These are phyloP conservation scores for Bertia moriformis DNA, from an alignment of 2,329 filamentous ascomycete species.

Conservation along the genomic window DNA sequence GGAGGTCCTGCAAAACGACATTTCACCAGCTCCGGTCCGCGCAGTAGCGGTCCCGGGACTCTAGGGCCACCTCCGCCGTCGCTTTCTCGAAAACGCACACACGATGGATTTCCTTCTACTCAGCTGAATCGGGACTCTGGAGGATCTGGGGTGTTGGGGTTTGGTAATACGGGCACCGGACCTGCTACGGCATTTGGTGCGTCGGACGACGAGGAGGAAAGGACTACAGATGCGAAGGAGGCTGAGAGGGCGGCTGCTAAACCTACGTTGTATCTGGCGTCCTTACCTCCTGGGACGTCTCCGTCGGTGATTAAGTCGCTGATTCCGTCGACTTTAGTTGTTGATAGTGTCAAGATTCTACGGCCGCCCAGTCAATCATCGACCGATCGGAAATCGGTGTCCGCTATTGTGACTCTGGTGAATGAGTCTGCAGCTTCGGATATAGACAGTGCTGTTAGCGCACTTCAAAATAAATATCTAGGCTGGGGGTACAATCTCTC, in stretches of 20 bases:
- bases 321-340: conserved; percentile 24
- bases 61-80: conserved; percentile 14
- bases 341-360: conserved; percentile 41
- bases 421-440: conserved; percentile 47
- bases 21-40: conserved; percentile 19
- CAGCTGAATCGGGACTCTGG: conserved; percentile 12
- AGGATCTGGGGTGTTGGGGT: not conserved
- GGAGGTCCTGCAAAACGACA: conserved; percentile 19
- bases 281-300: conserved; percentile 17
- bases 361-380: conserved; percentile 19
- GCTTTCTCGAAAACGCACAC: conserved; percentile 16
- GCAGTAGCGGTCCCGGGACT: conserved; percentile 19
- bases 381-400: conserved; percentile 36
- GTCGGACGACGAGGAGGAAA: conserved; percentile 14
- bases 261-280: conserved; percentile 19
- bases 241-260: conserved; percentile 16
- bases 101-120: conserved; percentile 15
- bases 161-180: not conserved
- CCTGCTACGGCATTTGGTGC: conserved; percentile 14
- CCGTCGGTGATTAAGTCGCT: conserved; percentile 18
- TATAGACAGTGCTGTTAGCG: conserved; percentile 45
- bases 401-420: conserved; percentile 47
- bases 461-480: conserved; percentile 47
- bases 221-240: conserved; percentile 11
- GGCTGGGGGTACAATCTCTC: conserved; percentile 49